Evolutionary conservation across 2,329 filamentous ascomycete species (phyloP), one percentile per base, ranked within the genome.

Genomic region (Helotiales sp.): DNA sequence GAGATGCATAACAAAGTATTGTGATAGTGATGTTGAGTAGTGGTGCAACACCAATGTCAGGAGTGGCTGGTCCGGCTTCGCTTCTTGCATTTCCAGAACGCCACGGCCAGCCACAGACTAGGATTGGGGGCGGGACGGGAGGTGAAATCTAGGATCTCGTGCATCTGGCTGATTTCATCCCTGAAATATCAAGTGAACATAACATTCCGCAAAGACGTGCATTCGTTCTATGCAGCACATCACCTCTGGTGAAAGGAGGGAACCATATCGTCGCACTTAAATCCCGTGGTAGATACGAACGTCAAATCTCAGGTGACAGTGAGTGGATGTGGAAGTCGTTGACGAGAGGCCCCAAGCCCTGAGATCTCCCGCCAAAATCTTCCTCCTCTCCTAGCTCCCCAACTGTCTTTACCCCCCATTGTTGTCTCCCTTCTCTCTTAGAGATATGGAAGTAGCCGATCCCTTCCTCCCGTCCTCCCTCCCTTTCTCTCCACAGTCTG

Each of bases 131-230:
- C 68, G 68, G 71, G 70, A 64, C 68, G 68, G 66, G 64, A 69
- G 63, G 64, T 34, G 55, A 57, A 52, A 64, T 61, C 54, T 37
- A 40, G 54, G 30, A 45, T 45, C 55, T 59, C 26, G 24, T 65
- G 68, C 65, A 71, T 68, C 63, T 70, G 67, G 65, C 69, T 63
- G 58, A 65, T 67, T 34, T 54, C 15, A 70, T 58, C 65, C 65
- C 13, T 58, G 62, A 30, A 59, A 10, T 22, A 22, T 34, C 30
- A n/a, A 54, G 50, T 22, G 50, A 54, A 54, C 50, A 32, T 34
- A 54, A 54, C 50, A 32, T 34, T 34, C 17, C 50, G 50, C n/a
- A 26, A 54, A 54, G 50, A 54, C 50, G 50, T 54, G 50, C 50
- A 54, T 54, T n/a, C n/a, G n/a, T n/a, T 15, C 13, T 37, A 37